phyloP scores from a whole-genome alignment of 495 filamentous ascomycete genomes.

The Neohortaea acidophila region DNA sequence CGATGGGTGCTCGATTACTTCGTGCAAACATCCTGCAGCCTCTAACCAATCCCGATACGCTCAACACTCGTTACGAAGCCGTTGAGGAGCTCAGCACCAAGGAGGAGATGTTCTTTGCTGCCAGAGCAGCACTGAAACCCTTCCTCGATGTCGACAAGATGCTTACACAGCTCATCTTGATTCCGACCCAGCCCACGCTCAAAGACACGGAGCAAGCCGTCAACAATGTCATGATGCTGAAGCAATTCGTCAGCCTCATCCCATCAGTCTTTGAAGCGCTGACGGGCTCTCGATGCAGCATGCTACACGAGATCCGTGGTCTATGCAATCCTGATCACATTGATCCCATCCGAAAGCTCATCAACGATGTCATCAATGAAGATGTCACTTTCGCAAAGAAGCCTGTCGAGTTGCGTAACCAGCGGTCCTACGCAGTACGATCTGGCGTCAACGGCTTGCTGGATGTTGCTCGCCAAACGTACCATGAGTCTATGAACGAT shows the following conservation, averaged over 20 bases:
- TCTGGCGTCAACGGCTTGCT: slow-evolving; percentile 73
- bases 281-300: slow-evolving; percentile 43
- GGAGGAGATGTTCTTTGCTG: slow-evolving; percentile 73
- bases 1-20: slow-evolving; percentile 72
- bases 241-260: slow-evolving; percentile 58
- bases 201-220: slow-evolving; percentile 60
- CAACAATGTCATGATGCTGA: slow-evolving; percentile 78
- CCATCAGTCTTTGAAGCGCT: slow-evolving; percentile 54
- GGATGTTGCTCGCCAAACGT: slow-evolving; percentile 73
- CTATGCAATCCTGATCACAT: slow-evolving; percentile 49
- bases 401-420: slow-evolving; percentile 77
- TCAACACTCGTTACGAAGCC: slow-evolving; percentile 60
- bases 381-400: slow-evolving; percentile 63
- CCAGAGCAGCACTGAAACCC: slow-evolving; percentile 53
- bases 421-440: slow-evolving; percentile 86
- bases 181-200: slow-evolving; percentile 49
- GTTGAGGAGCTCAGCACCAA: slow-evolving; percentile 70
- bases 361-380: slow-evolving; percentile 61
- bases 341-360: slow-evolving; percentile 43
- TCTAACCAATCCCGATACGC: slow-evolving; percentile 50
- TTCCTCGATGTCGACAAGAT: slow-evolving; percentile 59
- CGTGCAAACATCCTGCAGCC: slow-evolving; percentile 77
- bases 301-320: slow-evolving; percentile 53
- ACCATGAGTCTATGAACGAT: slow-evolving; percentile 70
- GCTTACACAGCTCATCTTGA: slow-evolving; percentile 52